Conservation (phyloP, 2,329 filamentous ascomycete genomes). For the Fusarium drepaniforme region DNA sequence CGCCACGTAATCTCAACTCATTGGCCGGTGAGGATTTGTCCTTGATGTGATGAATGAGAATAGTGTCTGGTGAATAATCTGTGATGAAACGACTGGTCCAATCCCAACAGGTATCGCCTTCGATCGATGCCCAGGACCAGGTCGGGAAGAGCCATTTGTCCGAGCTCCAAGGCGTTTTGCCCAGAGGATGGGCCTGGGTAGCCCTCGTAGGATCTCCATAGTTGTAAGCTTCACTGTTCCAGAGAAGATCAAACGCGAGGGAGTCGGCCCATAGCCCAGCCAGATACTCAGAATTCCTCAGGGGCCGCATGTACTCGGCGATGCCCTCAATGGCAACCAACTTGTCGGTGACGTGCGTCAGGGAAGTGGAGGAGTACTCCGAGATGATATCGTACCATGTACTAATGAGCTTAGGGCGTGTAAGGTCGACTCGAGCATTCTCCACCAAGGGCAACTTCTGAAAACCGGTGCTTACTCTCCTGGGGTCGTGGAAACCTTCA, state of each 20-base stretch:
- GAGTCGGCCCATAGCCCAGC: neutral
- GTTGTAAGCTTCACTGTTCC: neutral
- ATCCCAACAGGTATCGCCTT: rapidly evolving
- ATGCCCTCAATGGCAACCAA: neutral
- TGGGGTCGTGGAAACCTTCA: neutral
- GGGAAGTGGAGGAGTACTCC: neutral
- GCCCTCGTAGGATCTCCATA: neutral
- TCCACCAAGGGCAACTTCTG: neutral
- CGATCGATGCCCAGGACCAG: neutral
- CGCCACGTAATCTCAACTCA: neutral
- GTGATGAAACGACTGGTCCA: neutral
- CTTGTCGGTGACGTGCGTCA: neutral
- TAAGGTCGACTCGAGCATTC: neutral
- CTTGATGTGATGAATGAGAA: neutral
- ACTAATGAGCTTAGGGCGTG: neutral
- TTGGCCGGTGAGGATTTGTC: neutral
- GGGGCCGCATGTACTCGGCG: neutral
- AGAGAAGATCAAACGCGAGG: neutral
- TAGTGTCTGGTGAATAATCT: neutral
- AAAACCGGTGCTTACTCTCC: no score
- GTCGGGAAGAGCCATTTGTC: neutral
- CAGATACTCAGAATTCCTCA: neutral
- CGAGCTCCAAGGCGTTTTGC: neutral
- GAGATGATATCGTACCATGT: neutral
- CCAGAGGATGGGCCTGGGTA: neutral